A percentile compares a stretch with the other conserved stretches of the same genome.
Evolutionary conservation across 164 flowering plant species (phyloP).

Genomic region (Houttuynia cordata): DNA sequence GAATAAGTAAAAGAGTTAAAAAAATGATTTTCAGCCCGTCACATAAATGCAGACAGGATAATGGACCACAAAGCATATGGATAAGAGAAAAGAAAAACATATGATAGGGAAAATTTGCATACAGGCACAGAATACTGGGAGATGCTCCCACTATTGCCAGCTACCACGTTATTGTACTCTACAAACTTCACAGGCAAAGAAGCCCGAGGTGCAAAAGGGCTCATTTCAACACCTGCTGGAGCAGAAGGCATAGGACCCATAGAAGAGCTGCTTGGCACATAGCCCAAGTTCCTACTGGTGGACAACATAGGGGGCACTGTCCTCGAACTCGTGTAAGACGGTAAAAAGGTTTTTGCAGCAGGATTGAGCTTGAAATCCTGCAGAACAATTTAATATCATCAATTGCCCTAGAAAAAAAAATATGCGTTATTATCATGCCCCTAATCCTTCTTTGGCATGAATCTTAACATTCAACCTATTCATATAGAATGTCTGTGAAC

Average conservation of each 20-base stretch:
- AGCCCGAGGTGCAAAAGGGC: slow-evolving; percentile 31
- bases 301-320: slow-evolving; percentile 27
- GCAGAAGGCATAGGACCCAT: slow-evolving; percentile 28
- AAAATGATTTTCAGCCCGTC: neutral
- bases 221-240: slow-evolving; percentile 38
- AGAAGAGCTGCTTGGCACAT: slow-evolving; percentile 32
- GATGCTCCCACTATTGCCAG: slow-evolving; percentile 32
- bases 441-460: too few relatives aligned
- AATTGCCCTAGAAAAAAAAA: too few relatives aligned
- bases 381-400: slow-evolving; percentile 1
- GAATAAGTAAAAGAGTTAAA: neutral
- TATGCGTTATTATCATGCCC: too few relatives aligned
- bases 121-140: slow-evolving; percentile 54
- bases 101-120: slow-evolving; percentile 15
- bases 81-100: neutral
- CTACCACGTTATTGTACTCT: slow-evolving; percentile 32
- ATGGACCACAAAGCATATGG: neutral
- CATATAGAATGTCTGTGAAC: too few relatives aligned
- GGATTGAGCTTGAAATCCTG: slow-evolving; percentile 86
- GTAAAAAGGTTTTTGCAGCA: slow-evolving; percentile 66
- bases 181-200: slow-evolving; percentile 42
- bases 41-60: neutral
- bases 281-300: slow-evolving; percentile 24
- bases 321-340: slow-evolving; percentile 28
- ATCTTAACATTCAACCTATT: too few relatives aligned